Conservation (phyloP, 2,329 filamentous ascomycete genomes). For the Fusarium begoniae region DNA sequence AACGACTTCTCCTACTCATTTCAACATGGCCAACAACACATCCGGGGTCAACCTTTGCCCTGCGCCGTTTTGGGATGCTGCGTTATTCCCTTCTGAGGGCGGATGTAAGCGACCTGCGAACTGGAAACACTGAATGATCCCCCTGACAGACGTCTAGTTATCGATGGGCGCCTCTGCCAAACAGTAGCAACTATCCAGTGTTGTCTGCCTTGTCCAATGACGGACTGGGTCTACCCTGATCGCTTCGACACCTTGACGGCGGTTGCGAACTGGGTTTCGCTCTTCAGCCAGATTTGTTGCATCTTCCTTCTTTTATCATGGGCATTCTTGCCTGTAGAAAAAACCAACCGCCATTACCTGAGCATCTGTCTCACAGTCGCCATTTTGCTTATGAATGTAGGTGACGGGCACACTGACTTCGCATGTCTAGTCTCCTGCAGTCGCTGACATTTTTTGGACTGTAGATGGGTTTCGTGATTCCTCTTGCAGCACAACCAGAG, state of each 20-base stretch:
- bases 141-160: slow-evolving; percentile 53
- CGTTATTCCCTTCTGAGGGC: slow-evolving; percentile 64
- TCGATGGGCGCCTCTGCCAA: slow-evolving; percentile 65
- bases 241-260: slow-evolving; percentile 67
- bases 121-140: not conserved
- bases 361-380: slow-evolving; percentile 85
- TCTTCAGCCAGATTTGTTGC: slow-evolving; percentile 76
- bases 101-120: slow-evolving; percentile 67
- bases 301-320: slow-evolving; percentile 84
- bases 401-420: slow-evolving; percentile 43
- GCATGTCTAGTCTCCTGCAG: not conserved
- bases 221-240: slow-evolving; percentile 76
- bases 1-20: not conserved
- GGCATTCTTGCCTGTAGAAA: slow-evolving; percentile 81
- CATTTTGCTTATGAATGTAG: slow-evolving; percentile 81
- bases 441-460: slow-evolving; percentile 30
- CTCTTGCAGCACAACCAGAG: slow-evolving; percentile 78
- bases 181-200: slow-evolving; percentile 65
- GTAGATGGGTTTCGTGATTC: slow-evolving; percentile 89
- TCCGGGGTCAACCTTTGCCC: slow-evolving; percentile 65
- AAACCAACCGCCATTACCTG: slow-evolving; percentile 91
- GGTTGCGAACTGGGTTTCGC: slow-evolving; percentile 84
- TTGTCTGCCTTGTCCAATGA: slow-evolving; percentile 90
- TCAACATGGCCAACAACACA: slow-evolving; percentile 45
- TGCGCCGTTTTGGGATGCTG: slow-evolving; percentile 73